These are phyloP conservation scores for Penicillium sp. DNA, from an alignment of 2,329 filamentous ascomycete species.

Conservation along the genomic window DNA sequence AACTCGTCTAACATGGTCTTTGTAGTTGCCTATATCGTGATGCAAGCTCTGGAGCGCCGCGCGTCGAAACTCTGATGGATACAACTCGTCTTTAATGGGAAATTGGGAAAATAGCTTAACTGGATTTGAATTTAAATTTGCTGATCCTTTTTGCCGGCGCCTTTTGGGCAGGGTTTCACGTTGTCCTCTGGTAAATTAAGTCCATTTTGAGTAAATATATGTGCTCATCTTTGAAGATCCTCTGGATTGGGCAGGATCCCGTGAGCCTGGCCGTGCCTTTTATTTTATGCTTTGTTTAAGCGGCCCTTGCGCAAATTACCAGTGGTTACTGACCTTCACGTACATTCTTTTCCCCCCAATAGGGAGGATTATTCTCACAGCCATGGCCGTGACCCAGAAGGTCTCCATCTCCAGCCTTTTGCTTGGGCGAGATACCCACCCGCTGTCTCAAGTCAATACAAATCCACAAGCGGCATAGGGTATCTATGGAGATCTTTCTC, in stretches of 20 bases:
- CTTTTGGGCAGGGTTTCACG: background rate
- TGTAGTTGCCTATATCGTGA: slow-evolving; percentile 35
- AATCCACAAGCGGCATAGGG: background rate
- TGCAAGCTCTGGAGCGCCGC: slow-evolving; percentile 35
- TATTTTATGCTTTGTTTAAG: too few species aligned
- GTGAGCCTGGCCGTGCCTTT: too few species aligned
- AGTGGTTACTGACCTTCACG: too few species aligned
- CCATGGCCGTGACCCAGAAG: slow-evolving; percentile 23
- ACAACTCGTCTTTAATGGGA: background rate
- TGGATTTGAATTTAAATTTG: background rate
- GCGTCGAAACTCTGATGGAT: slow-evolving; percentile 31
- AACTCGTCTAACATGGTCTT: slow-evolving; percentile 5
- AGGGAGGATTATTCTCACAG: slow-evolving; percentile 12
- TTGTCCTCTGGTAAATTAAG: background rate
- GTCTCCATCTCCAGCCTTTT: slow-evolving; percentile 25
- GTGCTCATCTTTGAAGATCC: background rate
- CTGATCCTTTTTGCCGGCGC: background rate
- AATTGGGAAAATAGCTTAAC: background rate
- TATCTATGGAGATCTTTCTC: slow-evolving; percentile 27
- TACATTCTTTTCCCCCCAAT: too few species aligned
- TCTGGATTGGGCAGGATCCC: background rate
- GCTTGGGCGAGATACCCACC: slow-evolving; percentile 23
- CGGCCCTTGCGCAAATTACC: too few species aligned
- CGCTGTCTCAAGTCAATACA: slow-evolving; percentile 9
- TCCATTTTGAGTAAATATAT: background rate